Percentiles rank a stretch among this genome's conserved stretches.
Evolutionary conservation across 768 basidiomycete species (phyloP).

Genomic region (Hygrophoropsis aurantiaca): DNA sequence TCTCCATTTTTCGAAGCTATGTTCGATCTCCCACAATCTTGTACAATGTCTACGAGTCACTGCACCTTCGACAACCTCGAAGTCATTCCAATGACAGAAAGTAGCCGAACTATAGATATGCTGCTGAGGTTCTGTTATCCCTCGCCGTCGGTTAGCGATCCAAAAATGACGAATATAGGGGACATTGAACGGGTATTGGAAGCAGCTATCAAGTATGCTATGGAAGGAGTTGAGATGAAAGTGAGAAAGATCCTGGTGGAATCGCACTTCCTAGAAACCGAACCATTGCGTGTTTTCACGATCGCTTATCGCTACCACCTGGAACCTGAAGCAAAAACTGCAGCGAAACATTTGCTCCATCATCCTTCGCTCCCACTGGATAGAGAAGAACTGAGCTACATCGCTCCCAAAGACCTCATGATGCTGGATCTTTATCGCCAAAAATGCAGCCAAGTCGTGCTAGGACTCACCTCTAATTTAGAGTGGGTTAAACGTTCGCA

Average conservation of each 20-base stretch:
- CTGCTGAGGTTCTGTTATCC: conserved; percentile 39
- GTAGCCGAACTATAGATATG: conserved; percentile 22
- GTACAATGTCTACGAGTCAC: conserved; percentile 4
- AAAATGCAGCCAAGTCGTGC: conserved; percentile 17
- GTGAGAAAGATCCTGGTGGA: conserved; percentile 26
- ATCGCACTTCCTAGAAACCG: conserved; percentile 21
- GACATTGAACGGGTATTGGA: conserved; percentile 24
- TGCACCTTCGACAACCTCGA: conserved; percentile 16
- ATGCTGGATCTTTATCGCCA: conserved; percentile 19
- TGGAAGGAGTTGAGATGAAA: conserved; percentile 25
- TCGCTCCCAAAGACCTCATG: conserved; percentile 11
- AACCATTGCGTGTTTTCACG: conserved; percentile 30
- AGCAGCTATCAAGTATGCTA: conserved; percentile 29
- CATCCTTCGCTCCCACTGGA: conserved; percentile 8
- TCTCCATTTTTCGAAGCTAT: conserved; percentile 31
- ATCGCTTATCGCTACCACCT: conserved; percentile 33
- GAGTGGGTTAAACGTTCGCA: conserved; percentile 21
- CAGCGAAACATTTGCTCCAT: conserved; percentile 26
- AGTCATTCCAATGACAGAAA: conserved; percentile 30
- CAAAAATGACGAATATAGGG: conserved; percentile 10
- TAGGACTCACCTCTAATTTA: conserved; percentile 17
- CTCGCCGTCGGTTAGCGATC: conserved; percentile 18
- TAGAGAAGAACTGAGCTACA: background rate
- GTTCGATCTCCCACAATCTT: conserved; percentile 30
- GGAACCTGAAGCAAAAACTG: conserved; percentile 28